Conservation (phyloP, 768 basidiomycete genomes). For the Trametes cingulata region DNA sequence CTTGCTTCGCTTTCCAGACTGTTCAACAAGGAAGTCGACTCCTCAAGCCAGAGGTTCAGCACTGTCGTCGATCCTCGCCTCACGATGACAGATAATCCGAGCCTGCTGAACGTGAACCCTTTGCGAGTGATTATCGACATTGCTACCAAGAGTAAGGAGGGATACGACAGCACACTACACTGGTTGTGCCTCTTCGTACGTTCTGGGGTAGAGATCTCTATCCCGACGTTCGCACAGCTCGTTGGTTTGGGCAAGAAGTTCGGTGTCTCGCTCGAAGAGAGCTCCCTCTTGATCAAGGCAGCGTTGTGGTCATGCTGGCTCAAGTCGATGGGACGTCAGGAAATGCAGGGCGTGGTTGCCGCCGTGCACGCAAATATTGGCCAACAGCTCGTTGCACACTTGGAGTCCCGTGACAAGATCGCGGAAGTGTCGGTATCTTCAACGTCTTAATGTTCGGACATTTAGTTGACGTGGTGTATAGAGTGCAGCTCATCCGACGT, state of each 20-base stretch:
- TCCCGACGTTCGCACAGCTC: conserved; percentile 50
- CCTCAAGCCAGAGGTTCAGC: conserved; percentile 39
- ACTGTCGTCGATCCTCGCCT: conserved; percentile 35
- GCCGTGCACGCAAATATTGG: conserved; percentile 48
- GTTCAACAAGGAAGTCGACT: conserved; percentile 55
- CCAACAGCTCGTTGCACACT: conserved; percentile 38
- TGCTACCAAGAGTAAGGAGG: conserved; percentile 43
- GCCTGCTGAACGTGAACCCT: conserved; percentile 45
- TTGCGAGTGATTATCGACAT: conserved; percentile 51
- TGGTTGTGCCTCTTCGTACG: conserved; percentile 64
- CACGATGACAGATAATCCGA: conserved; percentile 32
- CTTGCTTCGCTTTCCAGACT: conserved; percentile 56
- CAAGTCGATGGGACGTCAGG: conserved; percentile 56
- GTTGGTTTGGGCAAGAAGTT: conserved; percentile 41
- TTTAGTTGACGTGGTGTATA: neutral
- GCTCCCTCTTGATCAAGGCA: conserved; percentile 53
- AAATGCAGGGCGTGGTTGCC: conserved; percentile 53
- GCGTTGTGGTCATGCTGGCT: conserved; percentile 62
- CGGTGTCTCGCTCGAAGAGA: conserved; percentile 44
- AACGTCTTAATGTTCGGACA: neutral
- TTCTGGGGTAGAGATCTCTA: conserved; percentile 66
- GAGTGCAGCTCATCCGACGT: conserved; percentile 48
- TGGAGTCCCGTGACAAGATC: conserved; percentile 34
- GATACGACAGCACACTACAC: conserved; percentile 48
- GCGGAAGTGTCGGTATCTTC: conserved; percentile 41